Evolutionary conservation across 179 eudicot species (phyloP), one percentile per base, ranked within the genome.

Genomic region (Heliamphora pulchella): DNA sequence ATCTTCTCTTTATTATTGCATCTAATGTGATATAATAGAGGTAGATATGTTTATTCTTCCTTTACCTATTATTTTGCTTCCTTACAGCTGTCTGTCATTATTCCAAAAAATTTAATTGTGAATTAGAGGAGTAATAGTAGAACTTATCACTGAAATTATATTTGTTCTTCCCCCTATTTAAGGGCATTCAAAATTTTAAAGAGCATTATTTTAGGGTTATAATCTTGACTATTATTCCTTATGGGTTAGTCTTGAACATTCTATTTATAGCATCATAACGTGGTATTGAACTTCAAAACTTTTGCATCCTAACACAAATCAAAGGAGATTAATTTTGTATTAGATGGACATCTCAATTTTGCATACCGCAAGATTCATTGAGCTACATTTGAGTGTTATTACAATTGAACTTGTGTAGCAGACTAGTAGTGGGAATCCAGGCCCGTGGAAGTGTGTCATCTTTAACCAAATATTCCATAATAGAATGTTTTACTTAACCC

Each of bases 401-500:
- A 22, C 41, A 44, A 61, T 46, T 46, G 78, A 46, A 76, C 66
- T 3, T 22, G 18, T 50, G 75, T 6, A 31, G 31, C 31, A 31
- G 31, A 31, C 31, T 31, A 15, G 6, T 58, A 62, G 43, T 47
- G 4, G 20, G 55, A 39, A 55, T 62, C 8, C 20, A 64, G 6
- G 18, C 18, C 8, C 9, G 15, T 48, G 74, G 54, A 67, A 51
- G 4, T 20, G 18, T 66, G 18, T 1, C 51, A 10, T 68, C 46
- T 79, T 11, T 71, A 71, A 31, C 46, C n/a, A 18, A 66, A 48
- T 65, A 22, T 14, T 9, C 65, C 8, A 15, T 17, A 17, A 55
- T 9, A 31, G 54, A 75, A 18, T 61, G 44, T 69, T 75, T 69
- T 81, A 13, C 58, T 79, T 72, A 31, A 11, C 31, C 5, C 47